Base-by-base conservation (phyloP, 352 stramenopile genomes). In the Phytophthora lateralis region DNA sequence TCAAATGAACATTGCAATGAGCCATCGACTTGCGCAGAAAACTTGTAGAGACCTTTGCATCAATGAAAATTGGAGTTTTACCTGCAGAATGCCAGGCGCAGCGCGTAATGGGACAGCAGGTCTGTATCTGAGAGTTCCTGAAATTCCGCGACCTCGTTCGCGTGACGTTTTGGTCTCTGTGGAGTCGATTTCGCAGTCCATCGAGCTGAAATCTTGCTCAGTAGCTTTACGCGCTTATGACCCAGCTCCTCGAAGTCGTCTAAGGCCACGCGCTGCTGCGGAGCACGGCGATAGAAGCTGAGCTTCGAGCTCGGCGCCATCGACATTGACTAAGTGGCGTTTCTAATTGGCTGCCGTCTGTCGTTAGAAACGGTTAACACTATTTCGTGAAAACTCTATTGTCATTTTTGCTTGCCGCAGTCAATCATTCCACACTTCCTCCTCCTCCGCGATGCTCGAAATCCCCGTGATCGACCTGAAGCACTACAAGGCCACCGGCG, bases 231-330 rank as follows among this genome's bases (percentile, higher is more conserved):
- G 8, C 96, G 75, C n/a, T 56, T 90, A 70, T 27, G 97, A 63
- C 10, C 93, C 73, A 66, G 86, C 85, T 32, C 90, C 71, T 99
- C 86, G 71, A 99, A 96, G 46, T 98, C 93, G 44, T 99, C 95
- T 43, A 99, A 75, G 49, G 80, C 86, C 43, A 99, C 76, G 59
- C 97, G 86, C 29, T 85, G 79, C 30, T 73, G 75, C 10, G 96
- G 97, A 38, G 93, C 73, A 20, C 80, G 56, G 17, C 68, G 63
- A 69, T 98, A 99, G 71, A 98, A 88, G 35, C 60, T 66, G 32
- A 73, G 34, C 39, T 45, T 45, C 21, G 38, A 44, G 29, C 47
- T 54, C 15, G 30, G 2, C 20, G 4, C 14, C 39, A 18, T 26
- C 26, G 35, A 11, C 29, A 4, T 26, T 24, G n/a, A 44, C 18